A percentile compares a stretch with the other conserved stretches of the same genome.
These are phyloP conservation scores for Teunomyces pallodes DNA, from an alignment of 805 yeast species.

Conservation along the genomic window DNA sequence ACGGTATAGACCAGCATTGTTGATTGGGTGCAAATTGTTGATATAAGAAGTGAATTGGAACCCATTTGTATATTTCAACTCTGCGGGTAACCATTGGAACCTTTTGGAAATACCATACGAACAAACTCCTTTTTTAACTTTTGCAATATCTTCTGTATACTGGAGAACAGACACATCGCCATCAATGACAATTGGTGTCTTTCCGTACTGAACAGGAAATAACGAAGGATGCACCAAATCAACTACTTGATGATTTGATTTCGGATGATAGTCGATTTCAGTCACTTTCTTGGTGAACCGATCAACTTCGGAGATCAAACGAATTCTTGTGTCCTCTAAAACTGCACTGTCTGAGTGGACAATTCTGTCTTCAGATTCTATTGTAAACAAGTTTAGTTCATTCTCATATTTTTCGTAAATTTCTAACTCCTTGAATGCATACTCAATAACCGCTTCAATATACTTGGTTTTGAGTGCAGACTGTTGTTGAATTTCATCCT, in stretches of 20 bases:
- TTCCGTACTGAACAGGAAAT: conserved; percentile 14
- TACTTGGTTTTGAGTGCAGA: background rate
- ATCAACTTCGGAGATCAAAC: background rate
- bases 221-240: conserved; percentile 21
- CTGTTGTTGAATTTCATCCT: conserved; percentile 12
- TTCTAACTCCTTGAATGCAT: conserved; percentile 12
- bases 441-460: conserved; percentile 11
- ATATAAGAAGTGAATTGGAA: conserved; percentile 34
- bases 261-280: conserved; percentile 12
- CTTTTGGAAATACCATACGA: conserved; percentile 8
- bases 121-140: conserved; percentile 4
- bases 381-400: conserved; percentile 4
- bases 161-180: background rate
- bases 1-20: conserved; percentile 21
- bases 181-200: conserved; percentile 5
- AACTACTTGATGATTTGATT: conserved; percentile 11
- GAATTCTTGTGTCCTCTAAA: background rate
- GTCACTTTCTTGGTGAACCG: conserved; percentile 1
- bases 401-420: conserved; percentile 11
- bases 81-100: conserved; percentile 15
- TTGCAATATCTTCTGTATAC: background rate
- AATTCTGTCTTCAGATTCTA: conserved; percentile 7
- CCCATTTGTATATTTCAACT: conserved; percentile 4
- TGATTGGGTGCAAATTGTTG: conserved; percentile 38
- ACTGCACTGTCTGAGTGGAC: conserved; percentile 7